Base-by-base conservation (phyloP, 2,329 filamentous ascomycete genomes). In the Talaromyces rugulosus region DNA sequence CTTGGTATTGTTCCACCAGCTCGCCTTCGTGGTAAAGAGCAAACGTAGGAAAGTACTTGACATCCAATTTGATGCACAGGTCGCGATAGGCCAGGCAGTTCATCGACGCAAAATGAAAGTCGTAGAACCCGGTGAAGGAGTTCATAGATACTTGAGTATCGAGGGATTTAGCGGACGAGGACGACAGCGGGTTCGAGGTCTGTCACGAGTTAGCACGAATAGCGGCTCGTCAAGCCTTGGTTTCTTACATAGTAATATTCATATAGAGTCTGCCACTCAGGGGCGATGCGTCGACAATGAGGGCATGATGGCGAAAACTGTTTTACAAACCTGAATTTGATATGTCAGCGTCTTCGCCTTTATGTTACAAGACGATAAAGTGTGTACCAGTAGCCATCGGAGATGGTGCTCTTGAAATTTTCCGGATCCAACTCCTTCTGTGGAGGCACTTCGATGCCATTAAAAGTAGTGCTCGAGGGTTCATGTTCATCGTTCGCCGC, bases 191-290 rank as follows among this genome's bases (percentile, higher is more conserved):
- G 69, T 92, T 88, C 42, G 91, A 95, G 42, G 93, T 97, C 79
- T 91, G 81, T 52, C 34, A 27, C 33, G 51, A 16, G 62, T 76
- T 65, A 76, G 68, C 57, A 28, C 28, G 34, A 58, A 59, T 52
- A 18, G 40, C 42, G n/a, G 1, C 27, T 16, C 4, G 23, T 51
- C 4, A 5, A 18, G 12, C 12, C 5, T 12, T 18, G 56, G 69
- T 55, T 68, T 69, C 75, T 67, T 66, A 80, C 78, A 65, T 80
- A 87, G 80, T 97, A 99, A 77, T 88, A 97, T 79, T 99, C 95
- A 82, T 98, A 96, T 14, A 94, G 77, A 5, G 93, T 97, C 77
- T 98, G 92, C 82, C 87, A 97, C 57, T 86, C 88, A 7, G 95
- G 95, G 58, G 91, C 92, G 71, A 92, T 90, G 56, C 84, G 81